Conservation (phyloP, 2,329 filamentous ascomycete genomes). For the Aspergillus terreus region DNA sequence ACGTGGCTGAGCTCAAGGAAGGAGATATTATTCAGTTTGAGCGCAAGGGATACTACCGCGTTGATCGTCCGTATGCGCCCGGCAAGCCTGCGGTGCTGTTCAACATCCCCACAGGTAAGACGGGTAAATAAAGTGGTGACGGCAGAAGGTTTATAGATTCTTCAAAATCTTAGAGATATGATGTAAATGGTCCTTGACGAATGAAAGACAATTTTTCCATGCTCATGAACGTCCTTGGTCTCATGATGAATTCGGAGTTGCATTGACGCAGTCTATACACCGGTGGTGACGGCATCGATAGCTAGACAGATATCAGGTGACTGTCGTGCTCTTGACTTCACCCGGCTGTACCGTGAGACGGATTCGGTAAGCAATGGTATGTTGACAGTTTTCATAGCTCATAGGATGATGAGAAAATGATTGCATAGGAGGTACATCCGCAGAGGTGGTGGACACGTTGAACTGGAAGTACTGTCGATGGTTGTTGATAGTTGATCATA, state of each 20-base stretch:
- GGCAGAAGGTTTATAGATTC: neutral
- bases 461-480: too few relatives aligned
- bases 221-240: too few relatives aligned
- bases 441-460: neutral
- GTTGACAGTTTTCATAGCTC: too few relatives aligned
- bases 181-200: neutral
- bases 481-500: too few relatives aligned
- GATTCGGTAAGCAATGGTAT: neutral
- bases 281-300: slow-evolving; percentile 4
- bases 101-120: slow-evolving; percentile 66
- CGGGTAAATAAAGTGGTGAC: slow-evolving; percentile 25
- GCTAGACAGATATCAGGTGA: neutral
- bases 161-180: neutral
- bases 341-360: neutral
- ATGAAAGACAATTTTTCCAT: neutral
- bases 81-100: slow-evolving; percentile 62
- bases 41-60: slow-evolving; percentile 84
- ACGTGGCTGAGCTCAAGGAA: slow-evolving; percentile 71
- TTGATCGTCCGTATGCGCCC: slow-evolving; percentile 63
- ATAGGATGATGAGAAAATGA: neutral
- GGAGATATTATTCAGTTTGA: slow-evolving; percentile 95
- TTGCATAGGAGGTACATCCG: neutral
- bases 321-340: neutral
- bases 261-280: neutral
- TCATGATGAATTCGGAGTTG: neutral